Evolutionary conservation across 768 basidiomycete genomes (phyloP).

Genomic region (Calocera viscosa): DNA sequence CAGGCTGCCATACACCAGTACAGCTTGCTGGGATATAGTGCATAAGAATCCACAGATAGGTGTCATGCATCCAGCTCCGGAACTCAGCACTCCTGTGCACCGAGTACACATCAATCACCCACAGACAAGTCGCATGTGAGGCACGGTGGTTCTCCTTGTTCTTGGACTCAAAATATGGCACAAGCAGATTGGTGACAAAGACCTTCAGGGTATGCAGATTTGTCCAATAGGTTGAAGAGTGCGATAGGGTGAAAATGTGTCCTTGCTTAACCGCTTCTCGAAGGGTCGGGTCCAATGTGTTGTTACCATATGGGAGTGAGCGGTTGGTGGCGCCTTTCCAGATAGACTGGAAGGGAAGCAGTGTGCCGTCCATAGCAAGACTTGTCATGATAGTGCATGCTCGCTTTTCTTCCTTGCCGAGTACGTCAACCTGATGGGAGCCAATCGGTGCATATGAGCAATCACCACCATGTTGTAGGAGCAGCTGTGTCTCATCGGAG

Average conservation of each 20-base stretch:
- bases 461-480: constrained; percentile 14
- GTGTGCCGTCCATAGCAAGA: constrained; percentile 19
- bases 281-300: background rate
- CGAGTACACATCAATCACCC: constrained; percentile 24
- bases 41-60: constrained; percentile 20
- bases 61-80: constrained; percentile 14
- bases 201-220: background rate
- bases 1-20: constrained; percentile 22
- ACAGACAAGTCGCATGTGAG: constrained; percentile 13
- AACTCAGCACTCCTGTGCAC: constrained; percentile 24
- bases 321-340: constrained; percentile 19
- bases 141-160: background rate
- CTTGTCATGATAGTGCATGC: constrained; percentile 26
- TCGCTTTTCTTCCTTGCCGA: constrained; percentile 24
- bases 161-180: background rate
- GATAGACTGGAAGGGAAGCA: constrained; percentile 28
- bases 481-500: constrained; percentile 20
- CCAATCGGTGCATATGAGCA: constrained; percentile 19
- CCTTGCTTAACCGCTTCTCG: background rate
- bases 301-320: constrained; percentile 17
- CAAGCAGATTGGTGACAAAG: background rate
- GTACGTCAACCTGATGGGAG: constrained; percentile 22
- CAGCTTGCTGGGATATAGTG: constrained; percentile 24
- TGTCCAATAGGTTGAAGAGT: background rate
- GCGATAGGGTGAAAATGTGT: background rate